phyloP scores from a whole-genome alignment of 2,329 filamentous ascomycete genomes.

The Dactylellina sp. region DNA sequence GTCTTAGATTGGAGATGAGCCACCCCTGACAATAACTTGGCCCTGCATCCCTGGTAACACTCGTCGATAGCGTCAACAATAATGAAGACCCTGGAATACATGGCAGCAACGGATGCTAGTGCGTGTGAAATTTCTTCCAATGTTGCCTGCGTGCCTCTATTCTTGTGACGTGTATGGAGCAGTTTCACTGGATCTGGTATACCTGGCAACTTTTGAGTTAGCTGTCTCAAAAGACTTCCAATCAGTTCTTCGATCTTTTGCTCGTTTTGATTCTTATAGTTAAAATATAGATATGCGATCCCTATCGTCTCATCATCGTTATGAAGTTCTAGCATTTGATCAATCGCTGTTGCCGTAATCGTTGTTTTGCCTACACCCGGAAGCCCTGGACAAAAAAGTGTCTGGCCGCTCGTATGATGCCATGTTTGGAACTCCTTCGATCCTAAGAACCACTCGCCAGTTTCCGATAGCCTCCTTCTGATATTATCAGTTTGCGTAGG shows the following conservation, averaged over 20 bases:
- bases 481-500: slow-evolving; percentile 9
- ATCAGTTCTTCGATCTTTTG: slow-evolving; percentile 63
- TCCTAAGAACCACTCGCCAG: slow-evolving; percentile 67
- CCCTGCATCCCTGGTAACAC: slow-evolving; percentile 7
- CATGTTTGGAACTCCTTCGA: slow-evolving; percentile 63
- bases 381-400: slow-evolving; percentile 21
- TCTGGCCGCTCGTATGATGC: slow-evolving; percentile 54
- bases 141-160: slow-evolving; percentile 26
- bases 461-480: slow-evolving; percentile 61
- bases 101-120: slow-evolving; percentile 1
- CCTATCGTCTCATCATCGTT: slow-evolving; percentile 58
- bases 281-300: slow-evolving; percentile 67
- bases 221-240: slow-evolving; percentile 63
- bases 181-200: slow-evolving; percentile 60
- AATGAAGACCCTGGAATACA: slow-evolving; percentile 18
- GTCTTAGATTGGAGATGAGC: not conserved
- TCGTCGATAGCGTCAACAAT: slow-evolving; percentile 25
- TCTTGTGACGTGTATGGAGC: slow-evolving; percentile 61
- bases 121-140: slow-evolving; percentile 1
- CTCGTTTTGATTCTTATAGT: slow-evolving; percentile 64
- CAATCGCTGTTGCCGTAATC: slow-evolving; percentile 64
- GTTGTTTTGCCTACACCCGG: slow-evolving; percentile 69
- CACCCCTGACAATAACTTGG: not conserved
- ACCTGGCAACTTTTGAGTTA: slow-evolving; percentile 59
- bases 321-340: slow-evolving; percentile 62